A percentile compares a stretch with the other conserved stretches of the same genome.
Evolutionary conservation across 1,284 basidiomycete species (phyloP).

Genomic region (Apiotrichum montevideense): DNA sequence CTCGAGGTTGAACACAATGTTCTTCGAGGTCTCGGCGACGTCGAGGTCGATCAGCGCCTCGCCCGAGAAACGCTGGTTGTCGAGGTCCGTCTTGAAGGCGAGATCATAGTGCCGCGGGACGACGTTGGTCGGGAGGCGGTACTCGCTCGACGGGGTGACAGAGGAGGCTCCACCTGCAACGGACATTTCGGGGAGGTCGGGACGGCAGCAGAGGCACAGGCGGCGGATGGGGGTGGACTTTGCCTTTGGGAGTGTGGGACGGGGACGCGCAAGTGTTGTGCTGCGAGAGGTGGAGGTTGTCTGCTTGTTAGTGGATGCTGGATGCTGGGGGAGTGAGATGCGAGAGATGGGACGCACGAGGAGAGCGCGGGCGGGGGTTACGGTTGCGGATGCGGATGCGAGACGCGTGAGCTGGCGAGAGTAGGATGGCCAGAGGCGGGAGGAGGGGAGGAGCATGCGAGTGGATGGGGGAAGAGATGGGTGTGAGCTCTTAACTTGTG

Average conservation of each 20-base stretch:
- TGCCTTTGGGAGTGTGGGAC: not conserved
- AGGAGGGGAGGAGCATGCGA: not conserved
- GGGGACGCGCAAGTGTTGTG: not conserved
- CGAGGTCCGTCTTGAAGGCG: constrained; percentile 74
- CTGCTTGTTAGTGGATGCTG: too few relatives aligned
- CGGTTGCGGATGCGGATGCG: not conserved
- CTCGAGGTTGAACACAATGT: constrained; percentile 66
- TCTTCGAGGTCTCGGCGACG: constrained; percentile 58
- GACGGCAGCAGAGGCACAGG: constrained; percentile 17
- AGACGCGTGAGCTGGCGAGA: constrained; percentile 2
- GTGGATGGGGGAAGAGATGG: not conserved
- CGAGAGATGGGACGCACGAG: not conserved
- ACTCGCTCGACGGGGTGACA: constrained; percentile 43
- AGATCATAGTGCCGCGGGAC: constrained; percentile 65
- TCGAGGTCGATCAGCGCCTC: constrained; percentile 73
- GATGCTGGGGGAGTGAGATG: too few relatives aligned
- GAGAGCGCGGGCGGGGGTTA: not conserved
- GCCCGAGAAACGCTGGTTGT: constrained; percentile 67
- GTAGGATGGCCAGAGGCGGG: constrained; percentile 1
- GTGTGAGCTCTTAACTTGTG: too few relatives aligned
- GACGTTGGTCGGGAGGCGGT: constrained; percentile 69
- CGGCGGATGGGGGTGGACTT: constrained; percentile 1
- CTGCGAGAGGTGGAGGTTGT: not conserved
- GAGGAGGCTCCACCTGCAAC: constrained; percentile 25
- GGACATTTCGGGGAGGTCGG: constrained; percentile 11